Evolutionary conservation across 495 filamentous ascomycete genomes (phyloP).

Genomic region (Halenospora varia): DNA sequence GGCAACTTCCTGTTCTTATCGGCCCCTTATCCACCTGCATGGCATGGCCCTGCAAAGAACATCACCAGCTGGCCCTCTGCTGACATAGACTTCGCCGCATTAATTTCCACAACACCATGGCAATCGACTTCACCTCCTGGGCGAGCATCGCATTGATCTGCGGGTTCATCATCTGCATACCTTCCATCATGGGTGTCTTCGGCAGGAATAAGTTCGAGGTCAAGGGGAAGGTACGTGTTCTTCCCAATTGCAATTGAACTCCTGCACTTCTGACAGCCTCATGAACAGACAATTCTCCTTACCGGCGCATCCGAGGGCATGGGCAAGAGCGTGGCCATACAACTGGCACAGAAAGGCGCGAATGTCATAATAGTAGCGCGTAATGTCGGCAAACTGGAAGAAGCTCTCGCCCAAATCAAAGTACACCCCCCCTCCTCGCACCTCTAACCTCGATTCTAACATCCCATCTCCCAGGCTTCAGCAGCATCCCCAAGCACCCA

Average conservation of each 20-base stretch:
- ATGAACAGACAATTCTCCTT: constrained; percentile 68
- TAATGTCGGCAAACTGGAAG: constrained; percentile 68
- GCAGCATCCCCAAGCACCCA: constrained; percentile 60
- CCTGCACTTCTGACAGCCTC: not conserved
- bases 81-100: not conserved
- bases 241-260: not conserved
- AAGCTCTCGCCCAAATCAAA: constrained; percentile 61
- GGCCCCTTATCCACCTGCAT: too few relatives aligned
- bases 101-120: constrained; percentile 10
- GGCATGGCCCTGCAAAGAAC: too few relatives aligned
- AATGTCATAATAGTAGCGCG: constrained; percentile 83
- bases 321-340: constrained; percentile 68
- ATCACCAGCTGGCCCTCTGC: too few relatives aligned
- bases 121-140: constrained; percentile 12
- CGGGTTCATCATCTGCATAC: constrained; percentile 9
- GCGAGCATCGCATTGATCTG: constrained; percentile 4
- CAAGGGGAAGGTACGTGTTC: constrained; percentile 20
- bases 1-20: too few relatives aligned
- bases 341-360: constrained; percentile 79
- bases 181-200: constrained; percentile 23
- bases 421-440: constrained; percentile 33
- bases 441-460: not conserved
- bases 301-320: constrained; percentile 94
- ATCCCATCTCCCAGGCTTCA: constrained; percentile 40
- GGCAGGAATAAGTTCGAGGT: constrained; percentile 23